phyloP scores from a whole-genome alignment of 169 alveolate species.

The Eimeria sp. region DNA sequence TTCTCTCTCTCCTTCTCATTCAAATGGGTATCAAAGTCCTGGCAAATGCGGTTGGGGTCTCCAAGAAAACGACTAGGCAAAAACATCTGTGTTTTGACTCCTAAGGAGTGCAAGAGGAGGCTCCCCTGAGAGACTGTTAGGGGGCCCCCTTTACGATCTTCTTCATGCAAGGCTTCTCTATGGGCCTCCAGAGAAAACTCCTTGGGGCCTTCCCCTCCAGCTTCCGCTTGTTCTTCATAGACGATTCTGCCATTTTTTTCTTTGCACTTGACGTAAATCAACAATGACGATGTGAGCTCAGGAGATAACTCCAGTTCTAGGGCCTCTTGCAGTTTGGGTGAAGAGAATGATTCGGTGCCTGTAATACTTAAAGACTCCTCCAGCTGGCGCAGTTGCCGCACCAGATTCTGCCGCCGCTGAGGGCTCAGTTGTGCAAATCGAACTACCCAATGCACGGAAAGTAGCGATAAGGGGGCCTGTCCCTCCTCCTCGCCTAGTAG shows the following conservation, averaged over 20 bases:
- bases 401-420: slow-evolving; percentile 2
- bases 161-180: background rate
- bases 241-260: background rate
- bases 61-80: slow-evolving; percentile 43
- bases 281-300: slow-evolving; percentile 2
- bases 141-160: background rate
- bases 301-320: slow-evolving; percentile 2
- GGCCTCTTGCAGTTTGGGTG: background rate
- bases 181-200: background rate
- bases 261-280: background rate
- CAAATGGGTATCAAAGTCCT: background rate
- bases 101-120: background rate
- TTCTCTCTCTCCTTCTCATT: background rate
- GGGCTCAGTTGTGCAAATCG: slow-evolving; percentile 44
- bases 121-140: background rate
- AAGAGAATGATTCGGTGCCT: background rate
- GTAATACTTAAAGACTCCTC: background rate
- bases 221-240: background rate
- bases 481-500: background rate
- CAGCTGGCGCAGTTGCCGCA: background rate
- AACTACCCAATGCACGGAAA: slow-evolving; percentile 29
- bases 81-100: slow-evolving; percentile 5
- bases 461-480: background rate
- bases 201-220: background rate
- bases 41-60: slow-evolving; percentile 15